Base-by-base conservation (phyloP, 306 rosid species). In the Quercus berberidifolia region DNA sequence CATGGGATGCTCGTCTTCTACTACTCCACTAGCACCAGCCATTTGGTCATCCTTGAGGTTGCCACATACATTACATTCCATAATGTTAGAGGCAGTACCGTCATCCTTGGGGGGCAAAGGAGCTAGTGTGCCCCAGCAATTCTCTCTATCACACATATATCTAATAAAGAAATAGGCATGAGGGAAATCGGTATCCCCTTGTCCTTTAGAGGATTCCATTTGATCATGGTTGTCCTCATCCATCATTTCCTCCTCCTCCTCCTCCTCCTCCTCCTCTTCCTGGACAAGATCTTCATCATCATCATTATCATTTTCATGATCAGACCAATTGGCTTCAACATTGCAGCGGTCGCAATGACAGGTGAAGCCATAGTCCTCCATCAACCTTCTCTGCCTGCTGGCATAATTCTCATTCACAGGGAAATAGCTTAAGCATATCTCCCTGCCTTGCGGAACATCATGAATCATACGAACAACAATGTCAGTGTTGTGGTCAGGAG, bases 1-100 rank as follows among this genome's bases (percentile, higher is more conserved):
- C 90, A 88, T 84, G 5, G 54, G 0, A 49, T 10, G 54, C 54
- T 49, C 17, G 17, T 49, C 54, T 49, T 49, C 17, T 49, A 2
- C 17, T 12, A 11, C 17, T 12, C 79, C 70, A 81, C 76, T 83
- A 46, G 73, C 69, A 46, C 60, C 83, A 19, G 64, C 2, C 55
- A 54, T 78, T 57, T 83, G 79, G 14, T 86, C 92, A 2, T 76
- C 76, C 83, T 82, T 86, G 72, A 90, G 76, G 58, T 83, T 85
- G 49, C 95, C 93, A 79, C 97, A 92, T 54, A 87, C 95, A 86
- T 92, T 92, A 80, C 95, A 92, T 77, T 92, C 95, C 92, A 92
- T 76, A 23, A 84, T 76, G 78, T 79, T 75, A 58, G 89, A 85
- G 60, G 86, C 19, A 78, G 74, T 23, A 51, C 69, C 81, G 15